Base-by-base conservation (phyloP, 2,329 filamentous ascomycete genomes). In the Gaeumannomyces sp. region DNA sequence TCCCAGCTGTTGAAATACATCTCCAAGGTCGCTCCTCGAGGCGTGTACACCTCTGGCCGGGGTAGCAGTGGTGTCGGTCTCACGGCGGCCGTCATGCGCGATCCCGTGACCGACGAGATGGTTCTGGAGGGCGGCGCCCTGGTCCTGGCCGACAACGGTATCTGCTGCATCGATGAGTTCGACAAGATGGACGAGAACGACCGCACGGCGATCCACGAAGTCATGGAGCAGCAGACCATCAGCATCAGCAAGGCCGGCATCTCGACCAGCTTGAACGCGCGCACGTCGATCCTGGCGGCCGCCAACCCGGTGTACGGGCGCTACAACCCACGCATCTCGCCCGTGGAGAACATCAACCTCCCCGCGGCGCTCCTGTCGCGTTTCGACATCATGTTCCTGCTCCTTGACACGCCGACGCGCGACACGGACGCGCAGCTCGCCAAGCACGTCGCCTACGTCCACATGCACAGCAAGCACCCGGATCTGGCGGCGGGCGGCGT, bases 1-100 rank as follows among this genome's bases (percentile, higher is more conserved):
- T 99, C 95, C 53, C 95, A 99, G 80, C 81, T 99, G 70, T 85
- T 99, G 70, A 98, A 97, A 79, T 99, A 99, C 76, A 98, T 99
- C 74, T 92, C 93, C 69, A 98, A 99, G 80, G 95, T 99, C 35
- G 94, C 95, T 1, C 95, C 95, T 67, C 91, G 95, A 68, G 93
- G 93, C 71, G 89, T 93, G 16, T 93, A 93, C 78, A 93, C 90
- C 6, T 91, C 90, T 4, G 90, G 90, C 67, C 89, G 90, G 70
- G 90, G 90, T 75, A 91, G 88, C 79, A 91, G 88, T 75, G 90
- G 90, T 73, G 90, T 93, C 64, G 90, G 90, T 86, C 82, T 93
- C 61, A 93, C 90, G 1, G 90, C 90, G 16, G 90, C 90, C 19
- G 90, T 93, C 56, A 93, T 93, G 89, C 87, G 90, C 64, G 90